Evolutionary conservation across 352 stramenopile genomes (phyloP), one percentile per base, ranked within the genome.

Genomic region (Albugo candida): DNA sequence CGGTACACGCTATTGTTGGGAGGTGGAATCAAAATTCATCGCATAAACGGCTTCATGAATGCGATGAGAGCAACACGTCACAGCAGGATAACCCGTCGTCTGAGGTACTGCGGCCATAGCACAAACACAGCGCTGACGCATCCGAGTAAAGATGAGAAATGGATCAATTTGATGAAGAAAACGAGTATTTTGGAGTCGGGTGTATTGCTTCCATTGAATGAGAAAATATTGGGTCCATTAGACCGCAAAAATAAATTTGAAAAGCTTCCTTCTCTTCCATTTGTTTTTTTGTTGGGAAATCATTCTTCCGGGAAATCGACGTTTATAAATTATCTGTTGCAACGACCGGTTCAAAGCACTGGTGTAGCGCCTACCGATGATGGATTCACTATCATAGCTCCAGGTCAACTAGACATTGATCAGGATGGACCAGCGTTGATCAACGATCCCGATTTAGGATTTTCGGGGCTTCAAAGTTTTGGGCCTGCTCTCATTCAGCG

Each of bases 341-440:
- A 95, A 51, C 70, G 93, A 13, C 67, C 88, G 24, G 83, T 99
- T 47, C 95, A 99, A 79, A 97, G 78, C 36, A 96, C 95, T 3
- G 96, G 96, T n/a, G 95, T 99, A 11, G 96, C 96, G n/a, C 96
- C 96, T 10, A 99, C 96, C 0, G 96, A 99, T 70, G 96, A 99
- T 65, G 88, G 88, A 24, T 98, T 99, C 63, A 99, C 95, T 11
- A 96, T 99, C 54, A 98, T 99, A 57, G 92, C 94, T 8, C 95
- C 95, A 1, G 95, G 95, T 12, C 67, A 70, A 0, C 66, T 83
- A n/a, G 95, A 99, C 64, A 82, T 95, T 18, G 95, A 98, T 61
- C 91, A 97, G 58, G 95, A 99, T 59, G 94, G 95, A 6, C 92
- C 93, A 1, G 77, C 74, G 52, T 65, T 91, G 12, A 84, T 99